Evolutionary conservation across 225 moss, liverwort and hornwort species (phyloP), one percentile per base, ranked within the genome.

Genomic region (Ulota crispa): DNA sequence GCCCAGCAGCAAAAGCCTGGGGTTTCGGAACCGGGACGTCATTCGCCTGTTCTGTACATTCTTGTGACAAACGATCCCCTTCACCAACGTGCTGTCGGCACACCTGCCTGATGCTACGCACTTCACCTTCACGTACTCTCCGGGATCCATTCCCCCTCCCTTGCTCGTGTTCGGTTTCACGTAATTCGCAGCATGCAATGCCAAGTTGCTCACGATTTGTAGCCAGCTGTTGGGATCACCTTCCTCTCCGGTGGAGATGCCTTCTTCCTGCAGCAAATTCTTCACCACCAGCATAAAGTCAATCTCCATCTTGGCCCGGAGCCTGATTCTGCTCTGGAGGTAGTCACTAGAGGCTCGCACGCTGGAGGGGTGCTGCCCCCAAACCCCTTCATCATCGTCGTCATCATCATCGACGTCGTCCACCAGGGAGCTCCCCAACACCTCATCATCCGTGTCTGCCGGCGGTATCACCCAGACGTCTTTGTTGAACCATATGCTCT

Each of bases 41-140:
- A 98, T 98, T 66, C 97, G 92, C 86, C 86, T 90, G 69, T 95
- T 88, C 78, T 89, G 94, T 76, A 98, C 94, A 77, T 94, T 98
- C 68, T 92, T 95, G 81, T 92, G 93, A 82, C 89, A 98, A 8
- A 93, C 95, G 28, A 98, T 93, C 19, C 97, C 97, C 80, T 95
- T 95, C 69, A 98, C 95, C 61, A 94, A 64, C 12, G 79, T 65
- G 75, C 97, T 97, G 81, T 95, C 97, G 59, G 84, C 79, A 39
- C 89, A 89, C 61, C 75, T 87, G n/a, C 97, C 97, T 5, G 93
- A 91, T 52, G 95, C 95, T 64, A 98, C 84, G 83, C 97, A 93
- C 86, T 98, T 98, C 59, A 95, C 94, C 85, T 94, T 98, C 77
- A 98, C 95, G 61, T 98, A 98, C 61, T 81, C 83, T 50, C 85